Evolutionary conservation across 1,139 yeast genomes (phyloP).

Genomic region (Candida smagusa): DNA sequence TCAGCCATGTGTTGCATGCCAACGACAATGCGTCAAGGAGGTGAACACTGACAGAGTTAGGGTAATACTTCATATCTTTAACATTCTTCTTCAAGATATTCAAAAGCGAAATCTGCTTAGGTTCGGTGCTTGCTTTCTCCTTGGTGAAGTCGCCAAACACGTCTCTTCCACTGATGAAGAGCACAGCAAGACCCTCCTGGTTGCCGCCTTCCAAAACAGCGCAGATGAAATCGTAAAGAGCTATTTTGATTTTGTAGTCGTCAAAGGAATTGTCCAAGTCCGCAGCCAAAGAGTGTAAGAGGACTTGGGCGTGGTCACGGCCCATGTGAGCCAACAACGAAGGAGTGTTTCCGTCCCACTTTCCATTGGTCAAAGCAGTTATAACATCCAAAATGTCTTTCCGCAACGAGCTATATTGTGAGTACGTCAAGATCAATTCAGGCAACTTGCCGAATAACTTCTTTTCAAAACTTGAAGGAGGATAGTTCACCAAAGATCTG

Average conservation of each 20-base stretch:
- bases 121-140: slow-evolving; percentile 13
- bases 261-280: slow-evolving; percentile 64
- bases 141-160: slow-evolving; percentile 38
- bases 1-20: slow-evolving; percentile 69
- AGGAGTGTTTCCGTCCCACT: slow-evolving; percentile 62
- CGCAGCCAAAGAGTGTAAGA: slow-evolving; percentile 55
- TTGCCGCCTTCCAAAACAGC: slow-evolving; percentile 64
- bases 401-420: slow-evolving; percentile 47
- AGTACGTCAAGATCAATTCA: slow-evolving; percentile 57
- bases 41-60: slow-evolving; percentile 57
- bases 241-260: slow-evolving; percentile 51
- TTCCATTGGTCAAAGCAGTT: slow-evolving; percentile 58
- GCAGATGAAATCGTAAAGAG: slow-evolving; percentile 70
- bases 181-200: slow-evolving; percentile 83
- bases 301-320: slow-evolving; percentile 52
- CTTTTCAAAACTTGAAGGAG: slow-evolving; percentile 66
- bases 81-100: slow-evolving; percentile 59
- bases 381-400: slow-evolving; percentile 54
- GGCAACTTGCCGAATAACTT: slow-evolving; percentile 56
- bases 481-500: slow-evolving; percentile 46
- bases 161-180: slow-evolving; percentile 72
- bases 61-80: slow-evolving; percentile 48
- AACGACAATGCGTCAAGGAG: slow-evolving; percentile 62
- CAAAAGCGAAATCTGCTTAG: slow-evolving; percentile 43
- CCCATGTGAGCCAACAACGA: slow-evolving; percentile 83